Conservation (phyloP, 768 basidiomycete species). For the Boletus edulis region DNA sequence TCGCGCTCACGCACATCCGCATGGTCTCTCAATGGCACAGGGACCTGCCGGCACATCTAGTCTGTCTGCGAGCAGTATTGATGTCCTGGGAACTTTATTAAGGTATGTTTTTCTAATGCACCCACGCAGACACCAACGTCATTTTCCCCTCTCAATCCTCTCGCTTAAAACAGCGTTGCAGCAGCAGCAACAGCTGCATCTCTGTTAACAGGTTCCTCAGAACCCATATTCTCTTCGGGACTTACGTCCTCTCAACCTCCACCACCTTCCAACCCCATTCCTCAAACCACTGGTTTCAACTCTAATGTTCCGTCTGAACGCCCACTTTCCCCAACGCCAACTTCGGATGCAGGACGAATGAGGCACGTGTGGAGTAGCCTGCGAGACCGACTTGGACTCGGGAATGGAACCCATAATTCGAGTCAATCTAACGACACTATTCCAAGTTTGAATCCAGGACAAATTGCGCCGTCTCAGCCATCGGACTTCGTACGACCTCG, state of each 20-base stretch:
- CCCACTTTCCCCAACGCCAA: constrained; percentile 42
- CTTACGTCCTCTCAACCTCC: constrained; percentile 39
- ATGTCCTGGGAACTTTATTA: constrained; percentile 78
- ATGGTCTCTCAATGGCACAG: constrained; percentile 26
- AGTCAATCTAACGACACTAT: constrained; percentile 10
- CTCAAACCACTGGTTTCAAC: constrained; percentile 10
- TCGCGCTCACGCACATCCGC: constrained; percentile 12
- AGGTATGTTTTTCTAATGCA: constrained; percentile 47
- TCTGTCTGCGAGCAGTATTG: constrained; percentile 73
- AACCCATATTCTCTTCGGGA: constrained; percentile 59
- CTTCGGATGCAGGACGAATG: constrained; percentile 42
- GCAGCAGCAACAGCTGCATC: constrained; percentile 92
- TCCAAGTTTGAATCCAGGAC: constrained; percentile 5
- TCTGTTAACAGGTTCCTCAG: constrained; percentile 68
- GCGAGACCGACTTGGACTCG: constrained; percentile 63
- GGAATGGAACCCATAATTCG: constrained; percentile 23
- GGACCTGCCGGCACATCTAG: constrained; percentile 30
- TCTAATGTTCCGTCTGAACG: constrained; percentile 26
- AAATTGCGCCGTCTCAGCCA: constrained; percentile 6
- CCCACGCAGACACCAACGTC: neutral
- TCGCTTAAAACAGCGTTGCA: constrained; percentile 57
- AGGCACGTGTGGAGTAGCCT: constrained; percentile 67
- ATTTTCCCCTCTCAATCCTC: neutral
- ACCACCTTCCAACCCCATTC: constrained; percentile 12
- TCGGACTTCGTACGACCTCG: constrained; percentile 13